Percentiles rank a stretch among this genome's conserved stretches.
These are phyloP conservation scores for Brasilioporus rufonigricans DNA, from an alignment of 768 basidiomycete genomes.

Conservation along the genomic window DNA sequence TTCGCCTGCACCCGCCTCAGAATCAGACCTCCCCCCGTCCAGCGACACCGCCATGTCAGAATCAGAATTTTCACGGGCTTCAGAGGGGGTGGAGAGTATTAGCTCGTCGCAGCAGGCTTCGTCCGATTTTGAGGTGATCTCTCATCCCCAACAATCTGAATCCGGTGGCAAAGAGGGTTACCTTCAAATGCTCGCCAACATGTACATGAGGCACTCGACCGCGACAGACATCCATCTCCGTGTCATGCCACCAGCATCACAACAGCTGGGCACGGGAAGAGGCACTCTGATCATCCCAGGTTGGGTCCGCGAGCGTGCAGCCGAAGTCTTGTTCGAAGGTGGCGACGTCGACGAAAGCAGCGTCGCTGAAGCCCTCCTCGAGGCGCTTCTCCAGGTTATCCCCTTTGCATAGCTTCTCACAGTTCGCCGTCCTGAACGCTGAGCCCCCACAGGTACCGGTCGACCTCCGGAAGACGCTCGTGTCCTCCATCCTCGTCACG, in stretches of 20 bases:
- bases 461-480: constrained; percentile 83
- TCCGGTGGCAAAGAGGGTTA: constrained; percentile 22
- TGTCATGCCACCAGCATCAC: constrained; percentile 63
- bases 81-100: constrained; percentile 47
- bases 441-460: constrained; percentile 66
- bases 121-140: constrained; percentile 53
- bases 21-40: constrained; percentile 41
- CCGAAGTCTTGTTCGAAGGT: constrained; percentile 88
- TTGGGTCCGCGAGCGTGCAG: constrained; percentile 90
- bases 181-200: constrained; percentile 61
- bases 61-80: constrained; percentile 59
- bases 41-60: constrained; percentile 64
- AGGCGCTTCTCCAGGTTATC: constrained; percentile 69
- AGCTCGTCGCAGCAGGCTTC: constrained; percentile 49
- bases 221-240: constrained; percentile 71
- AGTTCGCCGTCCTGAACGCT: neutral
- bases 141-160: constrained; percentile 38
- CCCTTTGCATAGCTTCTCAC: neutral
- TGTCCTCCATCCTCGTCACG: constrained; percentile 78
- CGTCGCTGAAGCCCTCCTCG: constrained; percentile 77
- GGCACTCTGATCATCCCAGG: constrained; percentile 87
- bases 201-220: constrained; percentile 76
- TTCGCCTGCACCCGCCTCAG: constrained; percentile 32
- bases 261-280: constrained; percentile 67
- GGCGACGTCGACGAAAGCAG: constrained; percentile 88